A percentile compares a stretch with the other conserved stretches of the same genome.
These are phyloP conservation scores for Cystobasidium onofrii DNA, from an alignment of 768 basidiomycete species.

Conservation along the genomic window DNA sequence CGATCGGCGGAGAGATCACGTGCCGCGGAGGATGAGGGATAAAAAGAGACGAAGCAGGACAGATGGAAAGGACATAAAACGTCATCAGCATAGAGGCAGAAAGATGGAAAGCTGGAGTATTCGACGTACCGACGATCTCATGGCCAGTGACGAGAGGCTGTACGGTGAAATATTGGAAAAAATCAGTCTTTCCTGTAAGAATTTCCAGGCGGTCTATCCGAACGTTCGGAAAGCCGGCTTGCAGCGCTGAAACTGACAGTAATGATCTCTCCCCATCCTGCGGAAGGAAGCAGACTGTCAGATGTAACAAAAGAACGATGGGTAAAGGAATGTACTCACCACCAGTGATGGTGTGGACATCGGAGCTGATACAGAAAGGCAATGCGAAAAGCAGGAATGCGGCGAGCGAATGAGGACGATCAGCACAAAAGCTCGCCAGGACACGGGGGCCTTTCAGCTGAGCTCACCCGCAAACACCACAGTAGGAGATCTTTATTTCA, in stretches of 20 bases:
- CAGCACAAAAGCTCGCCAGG: not conserved
- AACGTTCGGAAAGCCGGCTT: not conserved
- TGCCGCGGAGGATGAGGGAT: not conserved
- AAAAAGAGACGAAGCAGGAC: not conserved
- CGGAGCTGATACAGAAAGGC: not conserved
- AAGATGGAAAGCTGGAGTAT: not conserved
- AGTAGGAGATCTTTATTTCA: conserved; percentile 38
- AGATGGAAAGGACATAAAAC: not conserved
- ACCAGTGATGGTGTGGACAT: conserved; percentile 41
- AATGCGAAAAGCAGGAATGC: not conserved
- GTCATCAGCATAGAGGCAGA: conserved; percentile 1
- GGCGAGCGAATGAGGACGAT: not conserved
- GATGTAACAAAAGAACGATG: not conserved
- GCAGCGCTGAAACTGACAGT: conserved; percentile 30
- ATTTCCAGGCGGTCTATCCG: not conserved
- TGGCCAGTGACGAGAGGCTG: conserved; percentile 25
- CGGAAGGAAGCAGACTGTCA: not conserved
- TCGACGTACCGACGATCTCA: conserved; percentile 19
- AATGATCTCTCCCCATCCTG: conserved; percentile 38
- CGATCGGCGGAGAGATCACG: not conserved
- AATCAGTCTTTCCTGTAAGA: conserved; percentile 37
- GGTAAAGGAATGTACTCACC: too few relatives aligned
- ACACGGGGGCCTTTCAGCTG: too few relatives aligned
- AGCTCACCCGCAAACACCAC: conserved; percentile 36
- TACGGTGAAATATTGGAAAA: conserved; percentile 41